These are phyloP conservation scores for Rubia peregrina DNA, from an alignment of 305 asterid genomes.

Conservation along the genomic window DNA sequence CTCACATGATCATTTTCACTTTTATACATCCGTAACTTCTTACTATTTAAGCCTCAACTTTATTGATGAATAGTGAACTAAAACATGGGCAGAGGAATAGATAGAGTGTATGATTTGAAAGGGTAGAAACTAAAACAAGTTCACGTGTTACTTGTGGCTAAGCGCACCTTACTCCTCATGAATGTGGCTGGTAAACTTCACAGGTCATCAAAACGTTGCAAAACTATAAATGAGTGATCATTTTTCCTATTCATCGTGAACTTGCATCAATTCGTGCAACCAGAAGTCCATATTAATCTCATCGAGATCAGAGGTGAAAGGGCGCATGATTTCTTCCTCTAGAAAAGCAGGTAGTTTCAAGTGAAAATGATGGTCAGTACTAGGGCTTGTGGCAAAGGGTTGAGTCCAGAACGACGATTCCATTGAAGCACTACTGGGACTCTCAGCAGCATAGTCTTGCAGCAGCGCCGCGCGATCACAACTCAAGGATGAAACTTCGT, in stretches of 20 bases:
- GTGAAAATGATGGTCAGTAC: background rate
- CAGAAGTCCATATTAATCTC: background rate
- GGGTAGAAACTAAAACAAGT: too few species aligned
- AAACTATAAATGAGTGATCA: too few species aligned
- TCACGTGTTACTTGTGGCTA: too few species aligned
- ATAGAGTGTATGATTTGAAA: too few species aligned
- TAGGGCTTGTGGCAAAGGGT: background rate
- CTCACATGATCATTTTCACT: too few species aligned
- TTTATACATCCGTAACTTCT: too few species aligned
- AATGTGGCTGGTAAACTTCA: too few species aligned
- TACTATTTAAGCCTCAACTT: too few species aligned
- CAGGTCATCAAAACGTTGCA: too few species aligned
- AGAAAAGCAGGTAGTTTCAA: background rate
- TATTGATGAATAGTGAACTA: too few species aligned
- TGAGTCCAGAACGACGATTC: background rate
- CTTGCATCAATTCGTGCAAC: background rate
- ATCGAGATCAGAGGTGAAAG: background rate
- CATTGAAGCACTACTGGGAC: background rate
- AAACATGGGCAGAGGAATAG: too few species aligned
- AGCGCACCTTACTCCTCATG: too few species aligned
- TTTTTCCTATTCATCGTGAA: background rate
- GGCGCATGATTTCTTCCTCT: conserved; percentile 1
- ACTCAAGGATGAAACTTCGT: conserved; percentile 1
- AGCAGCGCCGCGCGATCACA: background rate
- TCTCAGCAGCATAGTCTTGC: background rate